Evolutionary conservation across 768 basidiomycete species (phyloP), one percentile per base, ranked within the genome.

Genomic region (Mrakia gelida): DNA sequence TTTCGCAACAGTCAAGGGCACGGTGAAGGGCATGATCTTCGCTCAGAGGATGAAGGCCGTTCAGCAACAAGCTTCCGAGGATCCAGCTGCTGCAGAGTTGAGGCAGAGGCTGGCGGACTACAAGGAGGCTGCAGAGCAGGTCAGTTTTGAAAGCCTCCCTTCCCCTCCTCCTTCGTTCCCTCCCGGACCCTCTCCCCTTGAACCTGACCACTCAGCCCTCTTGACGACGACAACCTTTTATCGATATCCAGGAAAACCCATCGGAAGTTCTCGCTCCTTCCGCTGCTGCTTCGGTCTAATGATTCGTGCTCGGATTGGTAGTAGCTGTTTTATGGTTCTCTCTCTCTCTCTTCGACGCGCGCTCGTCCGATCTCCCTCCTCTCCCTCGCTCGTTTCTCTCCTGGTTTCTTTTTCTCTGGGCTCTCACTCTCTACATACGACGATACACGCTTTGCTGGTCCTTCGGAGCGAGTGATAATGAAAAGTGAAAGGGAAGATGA

Each of bases 11-110:
- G 74, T 79, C 56, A 79, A 75, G 73, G 75, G 74, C 0, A 79
- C 78, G 16, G 78, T 75, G 43, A 70, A 75, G 38, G 75, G 71
- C 4, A 68, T 79, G 73, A 79, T 79, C 54, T 79, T 79, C 32
- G 78, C 78, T 2, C 67, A 71, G 45, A 52, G 78, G 21, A 70
- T 79, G 18, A 71, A 59, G 43, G 75, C 65, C 15, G 38, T 26
- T 21, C 34, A 43, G 13, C 49, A 54, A 28, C 76, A 78, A 61
- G 67, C 54, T 45, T 52, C 32, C 32, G 28, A 70, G 68, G 73
- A 75, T 23, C 54, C 73, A 15, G 78, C 32, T 30, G 26, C 56
- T n/a, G 41, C 18, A 15, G 73, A 71, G 59, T 34, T 79, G 30
- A 68, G 70, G 10, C n/a, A 45, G 30, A 54, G 61, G 43, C 45